phyloP scores from a whole-genome alignment of 2,329 filamentous ascomycete species.

The Trichoderma lentiforme region DNA sequence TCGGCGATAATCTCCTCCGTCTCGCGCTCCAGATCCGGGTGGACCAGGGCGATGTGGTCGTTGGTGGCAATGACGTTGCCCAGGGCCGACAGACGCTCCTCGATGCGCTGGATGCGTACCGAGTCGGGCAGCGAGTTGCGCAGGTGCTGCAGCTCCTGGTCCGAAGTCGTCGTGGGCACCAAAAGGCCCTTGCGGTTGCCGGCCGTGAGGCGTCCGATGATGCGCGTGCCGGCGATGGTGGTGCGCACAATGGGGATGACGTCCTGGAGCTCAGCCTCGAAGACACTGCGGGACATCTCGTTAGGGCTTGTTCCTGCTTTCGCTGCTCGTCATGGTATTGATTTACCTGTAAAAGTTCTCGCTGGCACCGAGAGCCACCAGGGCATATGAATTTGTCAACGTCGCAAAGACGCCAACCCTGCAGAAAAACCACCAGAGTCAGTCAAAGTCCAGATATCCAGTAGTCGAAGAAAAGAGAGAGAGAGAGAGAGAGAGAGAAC shows the following conservation, averaged over 20 bases:
- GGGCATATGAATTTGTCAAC: slow-evolving; percentile 94
- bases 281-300: slow-evolving; percentile 59
- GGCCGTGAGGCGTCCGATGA: slow-evolving; percentile 91
- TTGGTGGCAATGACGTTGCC: slow-evolving; percentile 97
- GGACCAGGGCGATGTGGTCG: slow-evolving; percentile 93
- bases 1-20: slow-evolving; percentile 98
- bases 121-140: slow-evolving; percentile 89
- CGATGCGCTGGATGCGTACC: slow-evolving; percentile 94
- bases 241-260: slow-evolving; percentile 95
- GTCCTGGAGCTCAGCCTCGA: slow-evolving; percentile 96
- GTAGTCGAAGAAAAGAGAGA: too few relatives aligned
- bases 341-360: slow-evolving; percentile 93
- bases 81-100: slow-evolving; percentile 91
- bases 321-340: neutral
- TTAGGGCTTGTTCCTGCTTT: neutral
- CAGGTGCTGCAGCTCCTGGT: slow-evolving; percentile 96
- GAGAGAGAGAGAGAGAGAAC: too few relatives aligned
- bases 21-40: slow-evolving; percentile 95
- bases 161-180: slow-evolving; percentile 91
- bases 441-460: neutral
- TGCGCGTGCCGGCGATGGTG: slow-evolving; percentile 93
- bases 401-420: slow-evolving; percentile 96
- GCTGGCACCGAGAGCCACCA: slow-evolving; percentile 90
- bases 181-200: slow-evolving; percentile 96
- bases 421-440: slow-evolving; percentile 14